Percentiles rank a stretch among this genome's conserved stretches.
Conservation (phyloP, 805 yeast genomes). For the Naumovozyma castellii region DNA sequence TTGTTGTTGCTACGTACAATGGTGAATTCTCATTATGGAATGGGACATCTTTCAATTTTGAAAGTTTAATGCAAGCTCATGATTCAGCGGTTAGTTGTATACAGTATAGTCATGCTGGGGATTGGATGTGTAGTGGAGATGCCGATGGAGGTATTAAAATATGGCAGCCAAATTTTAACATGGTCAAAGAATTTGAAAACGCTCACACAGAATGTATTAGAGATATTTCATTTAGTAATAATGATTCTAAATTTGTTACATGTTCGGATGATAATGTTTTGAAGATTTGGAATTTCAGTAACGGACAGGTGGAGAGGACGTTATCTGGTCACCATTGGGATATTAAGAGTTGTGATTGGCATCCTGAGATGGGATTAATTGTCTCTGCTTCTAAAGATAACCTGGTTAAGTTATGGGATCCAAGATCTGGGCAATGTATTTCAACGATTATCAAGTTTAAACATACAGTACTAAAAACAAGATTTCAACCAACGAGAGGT, state of each 20-base stretch:
- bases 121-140: conserved; percentile 92
- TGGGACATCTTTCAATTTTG: conserved; percentile 89
- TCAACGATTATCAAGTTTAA: conserved; percentile 85
- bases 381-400: conserved; percentile 95
- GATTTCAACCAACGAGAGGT: conserved; percentile 73
- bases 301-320: conserved; percentile 70
- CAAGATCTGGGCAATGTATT: conserved; percentile 64
- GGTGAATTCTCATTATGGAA: conserved; percentile 98
- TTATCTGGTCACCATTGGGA: conserved; percentile 97
- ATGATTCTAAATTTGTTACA: conserved; percentile 85
- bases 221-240: conserved; percentile 82
- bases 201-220: conserved; percentile 61
- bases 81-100: conserved; percentile 78
- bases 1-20: conserved; percentile 79
- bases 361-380: conserved; percentile 72
- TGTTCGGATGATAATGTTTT: conserved; percentile 86
- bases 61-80: conserved; percentile 97
- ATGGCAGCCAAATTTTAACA: conserved; percentile 97
- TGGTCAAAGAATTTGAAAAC: conserved; percentile 64
- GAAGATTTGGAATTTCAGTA: conserved; percentile 91
- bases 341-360: conserved; percentile 97
- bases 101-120: conserved; percentile 80
- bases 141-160: conserved; percentile 85
- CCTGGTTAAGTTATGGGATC: conserved; percentile 91
- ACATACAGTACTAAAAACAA: conserved; percentile 80